A percentile compares a stretch with the other conserved stretches of the same genome.
These are phyloP conservation scores for Bothriochloa decipiens DNA, from an alignment of 176 grass and related monocot genomes.

Conservation along the genomic window DNA sequence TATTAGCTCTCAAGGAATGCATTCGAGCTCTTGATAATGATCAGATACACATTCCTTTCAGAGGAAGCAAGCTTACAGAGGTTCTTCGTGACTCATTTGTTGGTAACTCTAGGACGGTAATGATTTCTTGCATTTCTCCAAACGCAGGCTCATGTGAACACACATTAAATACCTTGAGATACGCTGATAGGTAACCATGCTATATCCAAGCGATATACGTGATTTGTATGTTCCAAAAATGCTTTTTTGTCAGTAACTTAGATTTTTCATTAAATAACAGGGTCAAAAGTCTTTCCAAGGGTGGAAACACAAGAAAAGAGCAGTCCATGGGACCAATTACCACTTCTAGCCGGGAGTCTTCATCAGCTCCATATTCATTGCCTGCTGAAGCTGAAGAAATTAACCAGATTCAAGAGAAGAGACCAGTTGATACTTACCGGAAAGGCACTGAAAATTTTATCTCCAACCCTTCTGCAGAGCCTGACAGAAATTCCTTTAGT, in stretches of 20 bases:
- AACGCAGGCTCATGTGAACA: slow-evolving; percentile 99
- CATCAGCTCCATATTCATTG: slow-evolving; percentile 54
- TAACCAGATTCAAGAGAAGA: slow-evolving; percentile 71
- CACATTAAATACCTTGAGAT: slow-evolving; percentile 97
- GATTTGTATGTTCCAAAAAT: slow-evolving; percentile 36
- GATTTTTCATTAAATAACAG: slow-evolving; percentile 48
- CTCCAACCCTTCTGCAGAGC: slow-evolving; percentile 57
- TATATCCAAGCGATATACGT: slow-evolving; percentile 1
- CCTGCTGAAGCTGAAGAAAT: slow-evolving; percentile 59
- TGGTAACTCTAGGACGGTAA: slow-evolving; percentile 93
- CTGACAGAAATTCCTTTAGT: slow-evolving; percentile 79
- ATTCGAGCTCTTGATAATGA: slow-evolving; percentile 98
- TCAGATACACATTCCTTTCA: slow-evolving; percentile 98
- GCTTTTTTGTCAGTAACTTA: background rate
- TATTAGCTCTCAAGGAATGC: slow-evolving; percentile 96
- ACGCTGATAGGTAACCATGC: slow-evolving; percentile 79
- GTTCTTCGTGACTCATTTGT: slow-evolving; percentile 99
- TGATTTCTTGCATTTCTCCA: slow-evolving; percentile 99
- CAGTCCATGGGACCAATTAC: slow-evolving; percentile 48
- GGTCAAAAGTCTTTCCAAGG: slow-evolving; percentile 99
- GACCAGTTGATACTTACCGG: slow-evolving; percentile 61
- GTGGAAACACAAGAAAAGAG: slow-evolving; percentile 85
- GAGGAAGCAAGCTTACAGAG: slow-evolving; percentile 99
- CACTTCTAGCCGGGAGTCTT: slow-evolving; percentile 63
- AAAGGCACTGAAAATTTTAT: slow-evolving; percentile 60